Conservation (phyloP, 169 alveolate genomes). For the Besnoitia besnoiti region DNA sequence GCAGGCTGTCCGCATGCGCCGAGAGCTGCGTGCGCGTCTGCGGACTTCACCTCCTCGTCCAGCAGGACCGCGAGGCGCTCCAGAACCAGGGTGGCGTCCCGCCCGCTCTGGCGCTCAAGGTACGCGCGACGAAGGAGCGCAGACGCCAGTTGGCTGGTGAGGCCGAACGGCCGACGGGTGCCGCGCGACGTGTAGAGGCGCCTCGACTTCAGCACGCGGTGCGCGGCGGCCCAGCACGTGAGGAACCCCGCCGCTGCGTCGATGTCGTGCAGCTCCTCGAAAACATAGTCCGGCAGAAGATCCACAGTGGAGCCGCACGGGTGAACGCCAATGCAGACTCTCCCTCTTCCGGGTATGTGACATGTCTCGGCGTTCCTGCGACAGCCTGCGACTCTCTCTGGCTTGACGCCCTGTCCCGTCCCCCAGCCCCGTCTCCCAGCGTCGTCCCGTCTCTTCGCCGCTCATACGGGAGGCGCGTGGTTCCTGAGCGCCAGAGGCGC, state of each 20-base stretch:
- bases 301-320: too few species aligned
- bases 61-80: background rate
- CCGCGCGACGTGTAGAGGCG: background rate
- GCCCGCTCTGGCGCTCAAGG: background rate
- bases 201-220: background rate
- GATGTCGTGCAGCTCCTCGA: background rate
- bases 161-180: background rate
- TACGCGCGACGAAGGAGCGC: conserved; percentile 4
- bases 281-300: background rate
- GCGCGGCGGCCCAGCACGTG: background rate
- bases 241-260: background rate
- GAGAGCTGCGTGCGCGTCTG: background rate
- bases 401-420: too few species aligned
- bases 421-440: too few species aligned
- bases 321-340: too few species aligned
- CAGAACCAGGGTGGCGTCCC: background rate
- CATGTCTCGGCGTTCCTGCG: too few species aligned
- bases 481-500: too few species aligned
- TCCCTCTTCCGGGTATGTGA: background rate
- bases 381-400: too few species aligned
- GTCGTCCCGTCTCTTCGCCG: background rate
- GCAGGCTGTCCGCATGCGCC: background rate
- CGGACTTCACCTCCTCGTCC: background rate
- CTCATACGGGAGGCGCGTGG: background rate
- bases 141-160: background rate